Conservation (phyloP, 2,329 filamentous ascomycete species). For the Coniochaeta hoffmannii region DNA sequence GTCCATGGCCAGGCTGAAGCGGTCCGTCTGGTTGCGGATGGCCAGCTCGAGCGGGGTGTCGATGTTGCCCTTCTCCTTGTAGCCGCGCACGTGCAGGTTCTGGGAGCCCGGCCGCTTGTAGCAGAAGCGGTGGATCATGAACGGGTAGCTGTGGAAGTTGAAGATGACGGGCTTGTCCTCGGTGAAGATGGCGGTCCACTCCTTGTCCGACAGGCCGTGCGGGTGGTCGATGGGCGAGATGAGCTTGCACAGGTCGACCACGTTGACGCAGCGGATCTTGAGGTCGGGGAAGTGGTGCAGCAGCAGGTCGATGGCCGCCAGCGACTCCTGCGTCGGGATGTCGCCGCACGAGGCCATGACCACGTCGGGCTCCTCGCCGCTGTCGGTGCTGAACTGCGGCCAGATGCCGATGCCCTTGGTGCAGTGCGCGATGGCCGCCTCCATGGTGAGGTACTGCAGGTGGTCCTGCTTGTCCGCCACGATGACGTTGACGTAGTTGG, state of each 20-base stretch:
- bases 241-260: conserved; percentile 74
- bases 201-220: conserved; percentile 59
- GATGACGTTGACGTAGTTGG: conserved; percentile 76
- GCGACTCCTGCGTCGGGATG: conserved; percentile 64
- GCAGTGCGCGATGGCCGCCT: conserved; percentile 66
- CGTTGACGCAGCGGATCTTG: conserved; percentile 73
- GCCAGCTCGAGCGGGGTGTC: conserved; percentile 74
- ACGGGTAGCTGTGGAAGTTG: conserved; percentile 81
- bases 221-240: conserved; percentile 64
- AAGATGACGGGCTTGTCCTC: conserved; percentile 66
- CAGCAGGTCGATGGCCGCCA: conserved; percentile 68
- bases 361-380: conserved; percentile 60
- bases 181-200: conserved; percentile 67
- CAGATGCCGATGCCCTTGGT: conserved; percentile 74
- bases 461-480: conserved; percentile 77
- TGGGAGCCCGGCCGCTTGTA: conserved; percentile 64
- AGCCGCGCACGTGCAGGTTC: conserved; percentile 68
- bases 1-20: conserved; percentile 69
- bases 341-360: conserved; percentile 74
- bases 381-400: conserved; percentile 68
- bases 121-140: conserved; percentile 68
- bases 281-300: conserved; percentile 64
- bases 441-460: conserved; percentile 67
- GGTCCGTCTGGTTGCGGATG: conserved; percentile 69
- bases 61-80: conserved; percentile 79